Conservation (phyloP, 495 filamentous ascomycete genomes). For the Astrothelium macrocarpum region DNA sequence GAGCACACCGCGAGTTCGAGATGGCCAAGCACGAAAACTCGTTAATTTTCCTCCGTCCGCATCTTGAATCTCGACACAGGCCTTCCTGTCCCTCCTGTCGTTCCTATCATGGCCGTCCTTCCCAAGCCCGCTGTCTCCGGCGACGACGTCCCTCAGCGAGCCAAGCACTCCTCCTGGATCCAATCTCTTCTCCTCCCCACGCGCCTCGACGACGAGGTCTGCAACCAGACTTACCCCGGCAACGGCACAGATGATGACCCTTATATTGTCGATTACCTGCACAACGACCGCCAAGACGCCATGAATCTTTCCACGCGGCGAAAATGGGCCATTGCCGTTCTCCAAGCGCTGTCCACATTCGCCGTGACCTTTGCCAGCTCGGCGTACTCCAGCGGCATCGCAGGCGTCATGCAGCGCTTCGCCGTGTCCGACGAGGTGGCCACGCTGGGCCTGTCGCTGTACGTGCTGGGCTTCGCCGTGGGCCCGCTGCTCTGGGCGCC, state of each 20-base stretch:
- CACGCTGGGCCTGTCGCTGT: conserved; percentile 61
- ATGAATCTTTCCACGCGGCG: conserved; percentile 7
- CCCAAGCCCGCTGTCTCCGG: conserved; percentile 8
- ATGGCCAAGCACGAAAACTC: conserved; percentile 2
- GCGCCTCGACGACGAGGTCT: conserved; percentile 11
- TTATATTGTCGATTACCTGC: conserved; percentile 12
- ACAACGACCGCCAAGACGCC: conserved; percentile 14
- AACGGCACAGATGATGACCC: conserved; percentile 13
- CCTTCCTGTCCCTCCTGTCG: background rate
- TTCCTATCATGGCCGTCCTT: conserved; percentile 10
- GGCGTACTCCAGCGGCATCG: conserved; percentile 11
- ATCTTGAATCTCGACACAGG: conserved; percentile 2
- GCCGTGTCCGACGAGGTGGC: conserved; percentile 33
- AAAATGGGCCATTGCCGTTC: conserved; percentile 9
- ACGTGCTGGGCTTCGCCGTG: conserved; percentile 64
- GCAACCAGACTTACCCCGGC: conserved; percentile 13
- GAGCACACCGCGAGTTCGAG: background rate
- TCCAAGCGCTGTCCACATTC: conserved; percentile 8
- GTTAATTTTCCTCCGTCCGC: conserved; percentile 1
- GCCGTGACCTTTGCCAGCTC: conserved; percentile 15
- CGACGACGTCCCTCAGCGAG: conserved; percentile 9
- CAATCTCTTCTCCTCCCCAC: conserved; percentile 8
- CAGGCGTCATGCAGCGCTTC: conserved; percentile 15
- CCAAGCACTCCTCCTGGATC: background rate
- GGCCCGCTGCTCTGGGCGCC: conserved; percentile 59